Evolutionary conservation across 768 basidiomycete genomes (phyloP).

Genomic region (Sporobolomyces roseus): DNA sequence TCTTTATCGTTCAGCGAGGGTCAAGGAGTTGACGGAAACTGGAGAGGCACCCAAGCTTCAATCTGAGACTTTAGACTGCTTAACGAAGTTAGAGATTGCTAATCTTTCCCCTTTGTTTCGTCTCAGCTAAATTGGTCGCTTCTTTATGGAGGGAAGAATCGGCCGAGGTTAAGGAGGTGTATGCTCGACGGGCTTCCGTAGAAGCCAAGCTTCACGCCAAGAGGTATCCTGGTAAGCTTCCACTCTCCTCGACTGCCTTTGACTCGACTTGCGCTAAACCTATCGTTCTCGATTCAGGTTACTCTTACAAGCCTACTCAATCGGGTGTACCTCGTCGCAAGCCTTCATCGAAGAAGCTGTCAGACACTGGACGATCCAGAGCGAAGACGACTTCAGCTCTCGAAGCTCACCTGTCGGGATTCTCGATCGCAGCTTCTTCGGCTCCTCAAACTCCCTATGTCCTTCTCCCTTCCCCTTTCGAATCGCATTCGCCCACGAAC

Average conservation of each 20-base stretch:
- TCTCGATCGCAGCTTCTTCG: background rate
- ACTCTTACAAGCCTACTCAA: conserved; percentile 4
- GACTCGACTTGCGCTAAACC: background rate
- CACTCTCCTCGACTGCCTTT: background rate
- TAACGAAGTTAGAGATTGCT: too few relatives aligned
- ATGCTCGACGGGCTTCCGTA: background rate
- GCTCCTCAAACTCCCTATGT: background rate
- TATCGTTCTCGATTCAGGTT: background rate
- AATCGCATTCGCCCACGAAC: background rate
- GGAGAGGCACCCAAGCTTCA: conserved; percentile 4
- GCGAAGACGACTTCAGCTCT: conserved; percentile 4
- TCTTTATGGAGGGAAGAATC: conserved; percentile 13
- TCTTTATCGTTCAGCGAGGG: conserved; percentile 4
- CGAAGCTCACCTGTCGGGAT: background rate
- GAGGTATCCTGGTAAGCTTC: background rate
- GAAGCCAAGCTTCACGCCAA: background rate
- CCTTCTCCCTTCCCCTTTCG: background rate
- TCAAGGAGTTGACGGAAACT: conserved; percentile 4
- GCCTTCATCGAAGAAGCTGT: background rate
- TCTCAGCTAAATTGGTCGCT: background rate
- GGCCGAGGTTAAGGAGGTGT: background rate
- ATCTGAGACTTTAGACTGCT: too few relatives aligned
- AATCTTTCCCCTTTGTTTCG: background rate
- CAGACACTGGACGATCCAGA: background rate
- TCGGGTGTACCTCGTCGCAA: background rate